phyloP scores from a whole-genome alignment of 345 rosid genomes.

The Lepidium didymum region DNA sequence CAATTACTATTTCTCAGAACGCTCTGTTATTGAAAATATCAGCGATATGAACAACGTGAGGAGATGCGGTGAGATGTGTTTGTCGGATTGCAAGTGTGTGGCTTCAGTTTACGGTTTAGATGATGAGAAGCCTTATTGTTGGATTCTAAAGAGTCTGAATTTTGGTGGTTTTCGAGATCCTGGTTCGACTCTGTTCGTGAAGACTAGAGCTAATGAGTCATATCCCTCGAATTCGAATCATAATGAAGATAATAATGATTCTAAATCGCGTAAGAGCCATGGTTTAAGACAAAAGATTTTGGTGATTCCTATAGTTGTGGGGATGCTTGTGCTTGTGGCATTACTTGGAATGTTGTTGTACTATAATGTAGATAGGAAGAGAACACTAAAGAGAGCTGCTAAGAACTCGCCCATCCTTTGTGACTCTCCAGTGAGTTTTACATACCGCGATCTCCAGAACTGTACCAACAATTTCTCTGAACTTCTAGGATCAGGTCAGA shows the following conservation, averaged over 20 bases:
- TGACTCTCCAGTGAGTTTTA: conserved; percentile 65
- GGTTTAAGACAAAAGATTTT: conserved; percentile 38
- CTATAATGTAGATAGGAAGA: conserved; percentile 50
- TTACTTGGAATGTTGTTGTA: conserved; percentile 63
- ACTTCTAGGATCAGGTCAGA: conserved; percentile 73
- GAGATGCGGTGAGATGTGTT: conserved; percentile 68
- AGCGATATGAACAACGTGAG: conserved; percentile 46
- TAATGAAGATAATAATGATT: background rate
- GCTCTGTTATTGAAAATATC: conserved; percentile 58
- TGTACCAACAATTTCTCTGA: conserved; percentile 59
- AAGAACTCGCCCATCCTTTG: conserved; percentile 48
- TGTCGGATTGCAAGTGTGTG: conserved; percentile 66
- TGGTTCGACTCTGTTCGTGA: conserved; percentile 70
- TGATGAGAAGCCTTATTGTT: conserved; percentile 84
- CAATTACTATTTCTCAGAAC: conserved; percentile 60
- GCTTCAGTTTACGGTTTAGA: conserved; percentile 90
- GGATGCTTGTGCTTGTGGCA: conserved; percentile 51
- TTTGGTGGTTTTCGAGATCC: conserved; percentile 81
- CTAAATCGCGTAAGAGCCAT: conserved; percentile 4
- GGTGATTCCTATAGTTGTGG: conserved; percentile 53
- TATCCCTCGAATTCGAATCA: conserved; percentile 9
- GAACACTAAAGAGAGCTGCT: conserved; percentile 42
- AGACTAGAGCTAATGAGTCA: conserved; percentile 45
- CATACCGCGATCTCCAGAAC: conserved; percentile 62
- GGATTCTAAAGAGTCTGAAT: conserved; percentile 64